phyloP scores from a whole-genome alignment of 2,329 filamentous ascomycete genomes.

The Monosporascus sp. region DNA sequence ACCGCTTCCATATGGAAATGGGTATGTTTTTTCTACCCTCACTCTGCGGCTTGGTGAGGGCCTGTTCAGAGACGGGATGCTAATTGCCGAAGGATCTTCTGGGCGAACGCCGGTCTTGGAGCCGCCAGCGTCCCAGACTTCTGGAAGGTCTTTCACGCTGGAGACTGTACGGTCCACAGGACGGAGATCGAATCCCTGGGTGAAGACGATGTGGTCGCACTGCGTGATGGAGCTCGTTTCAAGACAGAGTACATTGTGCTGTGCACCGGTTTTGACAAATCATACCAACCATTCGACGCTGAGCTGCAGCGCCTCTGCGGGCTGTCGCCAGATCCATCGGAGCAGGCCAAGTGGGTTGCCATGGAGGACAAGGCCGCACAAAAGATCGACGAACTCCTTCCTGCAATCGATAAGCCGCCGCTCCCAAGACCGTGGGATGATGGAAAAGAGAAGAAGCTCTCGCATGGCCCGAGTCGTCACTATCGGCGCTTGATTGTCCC shows the following conservation, averaged over 20 bases:
- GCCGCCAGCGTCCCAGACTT: slow-evolving; percentile 26
- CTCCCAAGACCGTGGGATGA: too few relatives aligned
- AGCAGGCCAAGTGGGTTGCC: too few relatives aligned
- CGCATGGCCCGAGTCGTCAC: slow-evolving; percentile 15
- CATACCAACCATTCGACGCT: too few relatives aligned
- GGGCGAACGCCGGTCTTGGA: slow-evolving; percentile 27
- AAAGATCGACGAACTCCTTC: too few relatives aligned
- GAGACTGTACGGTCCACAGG: slow-evolving; percentile 21
- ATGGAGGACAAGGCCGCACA: too few relatives aligned
- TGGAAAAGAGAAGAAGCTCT: slow-evolving; percentile 4
- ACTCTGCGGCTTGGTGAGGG: too few relatives aligned
- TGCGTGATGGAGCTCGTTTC: slow-evolving; percentile 11
- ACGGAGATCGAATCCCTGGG: slow-evolving; percentile 15
- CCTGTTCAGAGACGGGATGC: too few relatives aligned
- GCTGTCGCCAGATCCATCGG: too few relatives aligned
- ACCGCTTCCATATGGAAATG: slow-evolving; percentile 12
- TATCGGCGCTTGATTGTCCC: slow-evolving; percentile 22
- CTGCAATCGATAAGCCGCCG: too few relatives aligned
- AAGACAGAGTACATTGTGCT: slow-evolving; percentile 16
- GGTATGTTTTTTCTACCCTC: too few relatives aligned
- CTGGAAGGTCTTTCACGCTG: slow-evolving; percentile 26
- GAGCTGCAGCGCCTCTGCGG: too few relatives aligned
- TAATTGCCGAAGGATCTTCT: too few relatives aligned
- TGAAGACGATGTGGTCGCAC: slow-evolving; percentile 10
- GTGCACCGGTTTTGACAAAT: slow-evolving; percentile 20